Conservation (phyloP, 805 yeast genomes). For the Lipomyces anomalus region DNA sequence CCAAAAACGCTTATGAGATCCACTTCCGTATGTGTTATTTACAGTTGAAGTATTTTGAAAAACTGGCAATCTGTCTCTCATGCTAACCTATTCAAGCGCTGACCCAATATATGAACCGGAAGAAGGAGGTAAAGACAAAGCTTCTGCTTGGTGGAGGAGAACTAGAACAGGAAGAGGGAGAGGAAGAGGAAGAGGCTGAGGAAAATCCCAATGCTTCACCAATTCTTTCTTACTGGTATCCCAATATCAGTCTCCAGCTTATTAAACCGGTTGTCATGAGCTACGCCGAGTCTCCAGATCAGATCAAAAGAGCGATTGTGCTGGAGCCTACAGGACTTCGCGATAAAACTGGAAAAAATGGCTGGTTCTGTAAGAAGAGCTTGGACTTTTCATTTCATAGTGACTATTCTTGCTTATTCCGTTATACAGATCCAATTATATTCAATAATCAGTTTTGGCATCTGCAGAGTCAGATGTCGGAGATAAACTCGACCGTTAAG, state of each 20-base stretch:
- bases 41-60: neutral
- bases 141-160: constrained; percentile 33
- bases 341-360: constrained; percentile 31
- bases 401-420: neutral
- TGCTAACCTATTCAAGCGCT: constrained; percentile 16
- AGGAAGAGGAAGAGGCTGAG: constrained; percentile 22
- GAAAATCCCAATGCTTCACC: constrained; percentile 5
- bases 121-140: constrained; percentile 28
- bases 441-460: constrained; percentile 41
- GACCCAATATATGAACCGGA: constrained; percentile 32
- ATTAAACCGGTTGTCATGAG: constrained; percentile 25
- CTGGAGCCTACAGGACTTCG: constrained; percentile 28
- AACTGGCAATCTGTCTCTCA: constrained; percentile 1
- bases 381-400: neutral
- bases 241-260: constrained; percentile 34
- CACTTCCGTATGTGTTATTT: constrained; percentile 13
- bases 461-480: constrained; percentile 34
- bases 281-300: constrained; percentile 28
- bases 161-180: constrained; percentile 20
- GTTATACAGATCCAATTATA: constrained; percentile 30
- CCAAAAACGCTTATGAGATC: constrained; percentile 18
- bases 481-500: constrained; percentile 30
- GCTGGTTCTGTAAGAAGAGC: constrained; percentile 30
- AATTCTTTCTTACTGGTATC: constrained; percentile 36
- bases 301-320: constrained; percentile 26